A percentile compares a stretch with the other conserved stretches of the same genome.
These are phyloP conservation scores for Penicillium sp. DNA, from an alignment of 2,329 filamentous ascomycete genomes.

Conservation along the genomic window DNA sequence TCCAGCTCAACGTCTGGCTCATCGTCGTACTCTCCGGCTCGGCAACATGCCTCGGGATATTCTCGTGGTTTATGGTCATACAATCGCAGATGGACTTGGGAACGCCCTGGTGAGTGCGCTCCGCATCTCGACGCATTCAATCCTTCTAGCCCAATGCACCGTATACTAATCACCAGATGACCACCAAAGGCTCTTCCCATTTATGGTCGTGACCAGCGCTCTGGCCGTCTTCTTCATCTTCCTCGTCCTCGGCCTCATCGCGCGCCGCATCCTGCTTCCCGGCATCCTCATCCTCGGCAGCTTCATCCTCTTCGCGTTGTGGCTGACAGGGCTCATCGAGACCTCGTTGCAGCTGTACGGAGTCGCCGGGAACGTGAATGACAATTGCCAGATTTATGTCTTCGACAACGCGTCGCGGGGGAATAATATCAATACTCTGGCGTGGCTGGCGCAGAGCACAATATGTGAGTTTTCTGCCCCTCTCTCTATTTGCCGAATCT, in stretches of 20 bases:
- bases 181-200: conserved; percentile 65
- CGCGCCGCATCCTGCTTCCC: conserved; percentile 56
- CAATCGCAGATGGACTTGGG: conserved; percentile 55
- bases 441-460: conserved; percentile 61
- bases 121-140: no score
- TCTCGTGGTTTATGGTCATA: conserved; percentile 58
- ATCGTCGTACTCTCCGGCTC: conserved; percentile 60
- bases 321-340: conserved; percentile 61
- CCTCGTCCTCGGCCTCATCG: conserved; percentile 56
- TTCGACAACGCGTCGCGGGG: conserved; percentile 47
- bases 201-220: conserved; percentile 57
- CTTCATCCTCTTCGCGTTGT: conserved; percentile 62
- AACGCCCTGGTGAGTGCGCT: conserved; percentile 59
- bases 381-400: conserved; percentile 59
- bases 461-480: conserved; percentile 51
- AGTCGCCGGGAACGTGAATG: conserved; percentile 54
- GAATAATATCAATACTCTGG: conserved; percentile 55
- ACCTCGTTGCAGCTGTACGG: conserved; percentile 62
- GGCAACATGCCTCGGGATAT: conserved; percentile 58
- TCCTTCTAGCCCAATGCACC: neutral
- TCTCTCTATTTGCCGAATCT: neutral
- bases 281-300: conserved; percentile 58
- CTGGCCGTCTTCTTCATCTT: conserved; percentile 59
- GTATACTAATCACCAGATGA: conserved; percentile 2
- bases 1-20: conserved; percentile 64